Percentiles rank a stretch among this genome's conserved stretches.
phyloP scores from a whole-genome alignment of 768 basidiomycete genomes.

The Mycena alexandri region DNA sequence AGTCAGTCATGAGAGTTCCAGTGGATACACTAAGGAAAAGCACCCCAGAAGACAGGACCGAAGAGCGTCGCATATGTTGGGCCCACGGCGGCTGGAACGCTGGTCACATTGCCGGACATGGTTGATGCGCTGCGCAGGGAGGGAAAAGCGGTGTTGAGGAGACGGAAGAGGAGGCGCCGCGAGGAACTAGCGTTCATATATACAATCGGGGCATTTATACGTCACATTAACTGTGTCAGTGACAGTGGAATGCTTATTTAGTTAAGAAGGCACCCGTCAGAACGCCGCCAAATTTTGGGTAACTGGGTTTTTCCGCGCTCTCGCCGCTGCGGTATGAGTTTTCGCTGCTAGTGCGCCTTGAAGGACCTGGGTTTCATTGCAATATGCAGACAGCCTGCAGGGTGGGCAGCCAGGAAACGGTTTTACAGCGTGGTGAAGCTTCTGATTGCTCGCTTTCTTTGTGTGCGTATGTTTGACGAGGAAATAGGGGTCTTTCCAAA shows the following conservation, averaged over 20 bases:
- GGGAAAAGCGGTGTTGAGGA: not conserved
- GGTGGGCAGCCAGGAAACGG: too few species aligned
- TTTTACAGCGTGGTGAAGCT: too few species aligned
- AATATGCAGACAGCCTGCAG: too few species aligned
- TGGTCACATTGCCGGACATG: conserved; percentile 21
- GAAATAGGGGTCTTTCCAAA: too few species aligned
- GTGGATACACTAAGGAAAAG: not conserved
- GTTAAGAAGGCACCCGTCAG: too few species aligned
- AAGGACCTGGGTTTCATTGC: too few species aligned
- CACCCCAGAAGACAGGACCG: conserved; percentile 36
- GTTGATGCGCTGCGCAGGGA: not conserved
- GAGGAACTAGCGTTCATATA: conserved; percentile 4
- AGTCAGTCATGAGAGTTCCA: not conserved
- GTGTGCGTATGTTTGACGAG: too few species aligned
- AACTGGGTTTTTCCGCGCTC: too few species aligned
- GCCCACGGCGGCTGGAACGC: not conserved
- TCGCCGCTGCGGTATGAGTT: too few species aligned
- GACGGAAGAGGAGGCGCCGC: not conserved
- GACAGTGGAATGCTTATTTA: not conserved
- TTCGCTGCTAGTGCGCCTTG: too few species aligned
- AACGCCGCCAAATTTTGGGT: too few species aligned
- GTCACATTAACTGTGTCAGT: conserved; percentile 10
- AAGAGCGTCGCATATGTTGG: conserved; percentile 28
- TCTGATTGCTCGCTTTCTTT: too few species aligned
- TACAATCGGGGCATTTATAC: not conserved